Base-by-base conservation (phyloP, 208 protist genomes). In the Acanthamoeba castellanii region DNA sequence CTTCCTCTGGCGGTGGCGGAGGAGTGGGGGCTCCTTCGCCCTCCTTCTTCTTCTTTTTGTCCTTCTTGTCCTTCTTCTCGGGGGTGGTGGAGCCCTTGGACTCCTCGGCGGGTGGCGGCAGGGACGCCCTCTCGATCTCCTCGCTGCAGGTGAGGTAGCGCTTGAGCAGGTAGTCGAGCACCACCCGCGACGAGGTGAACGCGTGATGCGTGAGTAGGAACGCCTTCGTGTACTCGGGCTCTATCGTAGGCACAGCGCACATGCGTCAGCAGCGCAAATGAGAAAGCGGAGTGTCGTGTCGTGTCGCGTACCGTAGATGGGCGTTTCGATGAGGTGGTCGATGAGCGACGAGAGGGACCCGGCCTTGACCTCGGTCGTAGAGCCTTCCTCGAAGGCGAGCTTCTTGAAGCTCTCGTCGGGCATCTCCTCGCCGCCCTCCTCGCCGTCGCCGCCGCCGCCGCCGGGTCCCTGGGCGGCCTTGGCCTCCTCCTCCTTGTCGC, bases 141-240 rank as follows among this genome's bases (percentile, higher is more conserved):
- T 82, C 68, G 61, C 66, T 59, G 89, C 89, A 94, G 16, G 59
- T 47, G 20, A 50, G 55, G 45, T 94, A 94, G 13, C 55, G 37
- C 50, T 82, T 74, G 68, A 94, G 61, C 68, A 94, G 68, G 70
- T 82, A 82, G 13, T 57, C 50, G 25, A 94, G 89, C 61, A 94
- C 89, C 5, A 82, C 66, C 55, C 68, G 45, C 66, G 89, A 94
- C 25, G 89, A 50, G 27, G 89, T 82, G 50, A 94, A 94, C 27
- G 89, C 89, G 55, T 94, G 89, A 47, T 94, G 89, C 37, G 89
- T 94, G 27, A 82, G 47, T 37, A 94, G 30, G 32, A 94, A 94
- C 66, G 89, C 89, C 55, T 94, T 94, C 30, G 89, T 94, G 70
- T 82, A 94, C 50, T 94, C 89, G 42, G 89, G 89, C 70, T 94